phyloP scores from a whole-genome alignment of 1,139 yeast genomes.

The Pichia sp. region DNA sequence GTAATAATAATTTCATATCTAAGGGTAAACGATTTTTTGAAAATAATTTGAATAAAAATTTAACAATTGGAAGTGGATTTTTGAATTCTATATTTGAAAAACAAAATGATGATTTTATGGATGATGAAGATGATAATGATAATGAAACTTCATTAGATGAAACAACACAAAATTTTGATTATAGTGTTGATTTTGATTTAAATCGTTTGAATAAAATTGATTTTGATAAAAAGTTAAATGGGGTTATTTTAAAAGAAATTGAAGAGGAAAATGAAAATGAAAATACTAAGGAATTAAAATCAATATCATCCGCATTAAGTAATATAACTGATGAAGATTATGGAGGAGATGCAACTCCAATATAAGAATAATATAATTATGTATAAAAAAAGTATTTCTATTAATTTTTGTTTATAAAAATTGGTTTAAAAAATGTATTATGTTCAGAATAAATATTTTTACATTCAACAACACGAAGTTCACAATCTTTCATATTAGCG shows the following conservation, averaged over 20 bases:
- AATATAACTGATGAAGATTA: slow-evolving; percentile 17
- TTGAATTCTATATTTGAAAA: slow-evolving; percentile 15
- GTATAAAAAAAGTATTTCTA: background rate
- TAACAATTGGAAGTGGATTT: slow-evolving; percentile 14
- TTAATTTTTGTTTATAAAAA: slow-evolving; percentile 2
- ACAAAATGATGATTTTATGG: background rate
- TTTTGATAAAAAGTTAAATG: slow-evolving; percentile 7
- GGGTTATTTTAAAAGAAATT: slow-evolving; percentile 11
- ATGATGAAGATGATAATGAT: slow-evolving; percentile 1
- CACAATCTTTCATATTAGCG: slow-evolving; percentile 36
- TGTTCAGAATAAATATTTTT: slow-evolving; percentile 24
- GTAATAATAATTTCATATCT: slow-evolving; percentile 20
- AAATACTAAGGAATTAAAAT: background rate
- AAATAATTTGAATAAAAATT: slow-evolving; percentile 20
- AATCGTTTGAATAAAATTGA: slow-evolving; percentile 13
- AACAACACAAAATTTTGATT: slow-evolving; percentile 12
- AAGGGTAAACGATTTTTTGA: slow-evolving; percentile 23
- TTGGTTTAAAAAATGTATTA: slow-evolving; percentile 18
- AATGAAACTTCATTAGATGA: slow-evolving; percentile 7
- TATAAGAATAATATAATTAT: background rate
- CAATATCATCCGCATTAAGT: background rate
- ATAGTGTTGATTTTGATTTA: slow-evolving; percentile 18
- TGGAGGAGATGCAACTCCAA: slow-evolving; percentile 18
- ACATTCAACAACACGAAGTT: slow-evolving; percentile 33
- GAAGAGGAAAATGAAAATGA: background rate